These are phyloP conservation scores for Globisporangium polare DNA, from an alignment of 352 stramenopile species.

Conservation along the genomic window DNA sequence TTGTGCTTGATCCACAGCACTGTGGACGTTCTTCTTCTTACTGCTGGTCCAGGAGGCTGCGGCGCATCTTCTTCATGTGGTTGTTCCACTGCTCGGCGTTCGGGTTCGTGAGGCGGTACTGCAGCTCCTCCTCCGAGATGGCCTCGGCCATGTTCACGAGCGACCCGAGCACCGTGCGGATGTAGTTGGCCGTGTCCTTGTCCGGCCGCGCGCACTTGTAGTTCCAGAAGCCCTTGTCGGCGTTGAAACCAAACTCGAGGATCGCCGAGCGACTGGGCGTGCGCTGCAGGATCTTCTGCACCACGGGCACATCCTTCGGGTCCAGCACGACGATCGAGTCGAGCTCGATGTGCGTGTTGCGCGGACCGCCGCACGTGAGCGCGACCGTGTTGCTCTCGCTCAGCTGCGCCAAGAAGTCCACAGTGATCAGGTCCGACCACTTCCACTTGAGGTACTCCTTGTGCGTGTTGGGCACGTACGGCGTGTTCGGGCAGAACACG, in stretches of 20 bases:
- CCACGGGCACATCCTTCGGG: conserved; percentile 60
- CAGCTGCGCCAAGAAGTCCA: conserved; percentile 77
- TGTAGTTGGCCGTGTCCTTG: conserved; percentile 89
- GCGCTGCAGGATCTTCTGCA: conserved; percentile 64
- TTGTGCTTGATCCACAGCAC: not conserved
- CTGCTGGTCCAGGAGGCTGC: conserved; percentile 56
- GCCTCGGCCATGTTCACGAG: conserved; percentile 90
- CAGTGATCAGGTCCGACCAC: conserved; percentile 87
- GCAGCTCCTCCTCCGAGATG: conserved; percentile 89
- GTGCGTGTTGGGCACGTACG: conserved; percentile 81
- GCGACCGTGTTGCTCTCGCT: conserved; percentile 55
- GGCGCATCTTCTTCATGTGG: conserved; percentile 80
- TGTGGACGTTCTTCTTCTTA: conserved; percentile 7
- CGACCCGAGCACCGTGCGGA: conserved; percentile 86
- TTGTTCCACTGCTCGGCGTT: conserved; percentile 77
- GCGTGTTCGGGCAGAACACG: conserved; percentile 86
- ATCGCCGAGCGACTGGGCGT: conserved; percentile 62
- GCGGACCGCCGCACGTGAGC: conserved; percentile 68
- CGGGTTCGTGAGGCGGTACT: conserved; percentile 78
- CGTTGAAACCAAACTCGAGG: conserved; percentile 85
- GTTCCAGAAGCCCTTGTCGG: conserved; percentile 86
- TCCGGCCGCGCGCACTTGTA: conserved; percentile 87
- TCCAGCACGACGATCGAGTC: conserved; percentile 81
- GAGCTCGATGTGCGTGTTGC: conserved; percentile 77
- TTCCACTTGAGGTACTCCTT: conserved; percentile 92